A percentile compares a stretch with the other conserved stretches of the same genome.
Evolutionary conservation across 1,284 basidiomycete genomes (phyloP).

Genomic region (Puccinia horiana): DNA sequence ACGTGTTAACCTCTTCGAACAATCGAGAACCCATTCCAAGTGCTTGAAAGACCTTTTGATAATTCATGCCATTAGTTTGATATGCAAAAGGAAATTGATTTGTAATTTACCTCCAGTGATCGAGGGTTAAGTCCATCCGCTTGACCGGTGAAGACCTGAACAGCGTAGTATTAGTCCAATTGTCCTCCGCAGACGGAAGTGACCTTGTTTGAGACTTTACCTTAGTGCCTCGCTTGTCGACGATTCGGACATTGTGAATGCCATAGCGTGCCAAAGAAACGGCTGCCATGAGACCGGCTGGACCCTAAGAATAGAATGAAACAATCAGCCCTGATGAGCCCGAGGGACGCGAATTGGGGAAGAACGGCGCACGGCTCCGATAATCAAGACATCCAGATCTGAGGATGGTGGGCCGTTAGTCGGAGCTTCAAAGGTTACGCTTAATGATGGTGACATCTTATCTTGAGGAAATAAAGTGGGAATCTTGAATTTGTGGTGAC

Average conservation of each 20-base stretch:
- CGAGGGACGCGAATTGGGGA: neutral
- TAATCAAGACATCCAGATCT: slow-evolving; percentile 47
- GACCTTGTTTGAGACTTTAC: slow-evolving; percentile 10
- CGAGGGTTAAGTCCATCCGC: slow-evolving; percentile 49
- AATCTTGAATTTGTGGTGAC: neutral
- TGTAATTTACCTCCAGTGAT: slow-evolving; percentile 37
- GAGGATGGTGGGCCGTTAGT: neutral
- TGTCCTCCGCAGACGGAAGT: too few species aligned
- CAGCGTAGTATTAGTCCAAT: neutral
- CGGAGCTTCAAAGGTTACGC: neutral
- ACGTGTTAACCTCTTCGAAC: slow-evolving; percentile 28
- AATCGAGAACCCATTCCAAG: slow-evolving; percentile 44
- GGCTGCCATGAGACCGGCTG: slow-evolving; percentile 49
- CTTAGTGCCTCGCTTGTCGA: slow-evolving; percentile 48
- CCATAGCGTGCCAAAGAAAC: slow-evolving; percentile 45
- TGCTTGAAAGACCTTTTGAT: slow-evolving; percentile 39
- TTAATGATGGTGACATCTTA: neutral
- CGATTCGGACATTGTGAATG: slow-evolving; percentile 47
- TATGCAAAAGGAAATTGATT: neutral
- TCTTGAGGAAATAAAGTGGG: neutral
- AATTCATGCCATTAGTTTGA: neutral
- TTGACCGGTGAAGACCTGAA: slow-evolving; percentile 49
- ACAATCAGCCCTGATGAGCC: neutral
- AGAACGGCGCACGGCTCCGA: slow-evolving; percentile 43
- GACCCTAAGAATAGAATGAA: slow-evolving; percentile 30